Evolutionary conservation across 352 stramenopile species (phyloP).

Genomic region (Pythium pyrilobum): DNA sequence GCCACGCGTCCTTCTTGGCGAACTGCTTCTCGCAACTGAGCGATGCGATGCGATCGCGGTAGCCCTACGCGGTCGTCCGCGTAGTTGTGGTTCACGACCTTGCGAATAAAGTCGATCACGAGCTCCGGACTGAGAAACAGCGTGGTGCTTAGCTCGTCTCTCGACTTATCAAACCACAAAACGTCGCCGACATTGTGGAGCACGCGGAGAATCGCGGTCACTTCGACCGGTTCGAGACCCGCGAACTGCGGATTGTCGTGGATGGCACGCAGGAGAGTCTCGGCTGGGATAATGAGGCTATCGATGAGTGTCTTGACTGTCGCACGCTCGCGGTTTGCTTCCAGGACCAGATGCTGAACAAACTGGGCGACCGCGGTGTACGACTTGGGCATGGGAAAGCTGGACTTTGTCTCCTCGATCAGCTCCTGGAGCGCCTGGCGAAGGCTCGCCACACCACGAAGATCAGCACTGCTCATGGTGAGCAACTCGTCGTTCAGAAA

Average conservation of each 20-base stretch:
- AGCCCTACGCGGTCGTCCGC: not conserved
- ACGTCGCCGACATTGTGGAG: slow-evolving; percentile 13
- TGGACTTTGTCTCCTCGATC: not conserved
- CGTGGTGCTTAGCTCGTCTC: not conserved
- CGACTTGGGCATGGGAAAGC: slow-evolving; percentile 9
- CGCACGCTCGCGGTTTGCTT: no score
- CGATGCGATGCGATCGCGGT: no score
- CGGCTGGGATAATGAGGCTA: not conserved
- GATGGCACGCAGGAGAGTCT: not conserved
- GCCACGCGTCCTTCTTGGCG: slow-evolving; percentile 3
- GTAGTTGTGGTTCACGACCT: slow-evolving; percentile 10
- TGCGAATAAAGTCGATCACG: slow-evolving; percentile 14
- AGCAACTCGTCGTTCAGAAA: not conserved
- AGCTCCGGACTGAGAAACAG: slow-evolving; percentile 5
- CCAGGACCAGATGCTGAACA: no score
- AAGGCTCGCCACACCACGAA: not conserved
- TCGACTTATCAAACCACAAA: slow-evolving; percentile 7
- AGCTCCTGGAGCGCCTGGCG: not conserved
- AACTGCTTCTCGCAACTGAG: not conserved
- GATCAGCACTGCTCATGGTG: slow-evolving; percentile 3
- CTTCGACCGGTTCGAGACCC: not conserved
- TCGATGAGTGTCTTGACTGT: no score
- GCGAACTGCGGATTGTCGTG: not conserved
- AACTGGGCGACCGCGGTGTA: no score
- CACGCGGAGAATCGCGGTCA: slow-evolving; percentile 3